Conservation (phyloP, 495 filamentous ascomycete genomes). For the Geoglossum glabrum region DNA sequence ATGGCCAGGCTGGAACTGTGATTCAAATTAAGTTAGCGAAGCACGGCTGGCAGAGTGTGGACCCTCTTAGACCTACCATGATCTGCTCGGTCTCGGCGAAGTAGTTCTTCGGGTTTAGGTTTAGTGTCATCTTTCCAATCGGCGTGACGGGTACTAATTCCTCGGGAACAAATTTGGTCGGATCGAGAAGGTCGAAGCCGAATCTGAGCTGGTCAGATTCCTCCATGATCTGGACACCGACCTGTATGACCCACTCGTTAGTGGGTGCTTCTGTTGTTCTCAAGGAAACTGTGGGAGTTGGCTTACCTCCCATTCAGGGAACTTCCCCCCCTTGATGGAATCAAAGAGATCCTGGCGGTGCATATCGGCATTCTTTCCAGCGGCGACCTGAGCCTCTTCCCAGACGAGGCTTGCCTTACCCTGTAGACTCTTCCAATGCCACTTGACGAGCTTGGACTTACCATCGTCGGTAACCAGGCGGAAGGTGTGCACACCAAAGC, state of each 20-base stretch:
- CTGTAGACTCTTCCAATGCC: conserved; percentile 39
- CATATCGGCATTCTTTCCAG: conserved; percentile 51
- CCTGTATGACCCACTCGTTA: conserved; percentile 6
- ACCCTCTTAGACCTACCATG: conserved; percentile 19
- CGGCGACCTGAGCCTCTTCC: conserved; percentile 35
- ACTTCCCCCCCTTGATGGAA: conserved; percentile 41
- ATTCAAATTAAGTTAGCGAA: not conserved
- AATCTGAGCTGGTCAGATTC: conserved; percentile 44
- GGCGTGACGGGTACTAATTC: conserved; percentile 46
- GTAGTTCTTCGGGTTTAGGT: conserved; percentile 53
- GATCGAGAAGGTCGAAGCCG: conserved; percentile 53
- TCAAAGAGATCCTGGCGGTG: conserved; percentile 53
- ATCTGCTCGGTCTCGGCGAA: conserved; percentile 65
- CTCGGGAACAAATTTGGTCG: conserved; percentile 57
- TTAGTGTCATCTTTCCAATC: conserved; percentile 43
- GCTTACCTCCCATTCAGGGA: conserved; percentile 42
- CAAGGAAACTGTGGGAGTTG: not conserved
- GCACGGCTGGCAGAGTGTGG: not conserved
- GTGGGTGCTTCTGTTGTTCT: not conserved
- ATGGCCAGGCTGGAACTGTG: conserved; percentile 51
- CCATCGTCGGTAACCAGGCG: conserved; percentile 23
- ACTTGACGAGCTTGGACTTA: conserved; percentile 22
- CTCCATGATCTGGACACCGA: conserved; percentile 55
- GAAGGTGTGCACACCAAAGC: conserved; percentile 32
- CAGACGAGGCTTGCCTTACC: conserved; percentile 44